Conservation (phyloP, 495 filamentous ascomycete species). For the Daldinia concentrica region DNA sequence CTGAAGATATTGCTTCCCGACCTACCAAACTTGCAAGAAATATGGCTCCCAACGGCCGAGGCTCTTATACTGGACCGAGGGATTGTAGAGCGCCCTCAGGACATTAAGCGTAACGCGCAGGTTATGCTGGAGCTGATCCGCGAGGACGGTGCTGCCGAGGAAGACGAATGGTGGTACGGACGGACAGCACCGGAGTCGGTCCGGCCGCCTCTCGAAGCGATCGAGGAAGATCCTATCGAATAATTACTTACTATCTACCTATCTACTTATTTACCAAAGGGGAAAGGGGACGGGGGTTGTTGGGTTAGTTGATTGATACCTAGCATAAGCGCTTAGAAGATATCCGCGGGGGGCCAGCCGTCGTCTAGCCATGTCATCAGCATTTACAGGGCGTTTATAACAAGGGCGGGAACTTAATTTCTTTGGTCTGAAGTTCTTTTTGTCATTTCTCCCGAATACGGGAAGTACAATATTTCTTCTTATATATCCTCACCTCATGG, state of each 20-base stretch:
- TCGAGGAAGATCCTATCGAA: slow-evolving; percentile 58
- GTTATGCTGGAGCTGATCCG: slow-evolving; percentile 63
- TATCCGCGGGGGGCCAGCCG: slow-evolving; percentile 28
- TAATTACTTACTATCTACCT: slow-evolving; percentile 30
- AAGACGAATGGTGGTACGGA: slow-evolving; percentile 65
- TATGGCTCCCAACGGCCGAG: slow-evolving; percentile 64
- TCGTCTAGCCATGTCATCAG: slow-evolving; percentile 31
- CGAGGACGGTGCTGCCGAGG: slow-evolving; percentile 59
- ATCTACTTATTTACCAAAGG: slow-evolving; percentile 11
- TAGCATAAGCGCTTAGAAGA: slow-evolving; percentile 44
- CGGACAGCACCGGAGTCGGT: slow-evolving; percentile 54
- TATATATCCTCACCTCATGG: slow-evolving; percentile 6
- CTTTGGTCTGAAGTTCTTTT: slow-evolving; percentile 7
- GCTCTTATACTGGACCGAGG: slow-evolving; percentile 62
- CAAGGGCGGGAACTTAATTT: slow-evolving; percentile 1
- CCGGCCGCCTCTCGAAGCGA: slow-evolving; percentile 57
- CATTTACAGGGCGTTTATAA: slow-evolving; percentile 16
- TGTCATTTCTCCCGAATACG: not conserved
- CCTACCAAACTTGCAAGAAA: slow-evolving; percentile 58
- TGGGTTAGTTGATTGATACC: slow-evolving; percentile 35
- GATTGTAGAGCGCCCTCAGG: slow-evolving; percentile 60
- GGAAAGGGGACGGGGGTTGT: slow-evolving; percentile 12
- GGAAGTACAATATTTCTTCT: not conserved
- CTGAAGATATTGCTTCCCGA: slow-evolving; percentile 59
- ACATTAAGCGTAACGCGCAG: slow-evolving; percentile 63